Percentiles rank a stretch among this genome's conserved stretches.
These are phyloP conservation scores for Mycena filopes DNA, from an alignment of 768 basidiomycete genomes.

Conservation along the genomic window DNA sequence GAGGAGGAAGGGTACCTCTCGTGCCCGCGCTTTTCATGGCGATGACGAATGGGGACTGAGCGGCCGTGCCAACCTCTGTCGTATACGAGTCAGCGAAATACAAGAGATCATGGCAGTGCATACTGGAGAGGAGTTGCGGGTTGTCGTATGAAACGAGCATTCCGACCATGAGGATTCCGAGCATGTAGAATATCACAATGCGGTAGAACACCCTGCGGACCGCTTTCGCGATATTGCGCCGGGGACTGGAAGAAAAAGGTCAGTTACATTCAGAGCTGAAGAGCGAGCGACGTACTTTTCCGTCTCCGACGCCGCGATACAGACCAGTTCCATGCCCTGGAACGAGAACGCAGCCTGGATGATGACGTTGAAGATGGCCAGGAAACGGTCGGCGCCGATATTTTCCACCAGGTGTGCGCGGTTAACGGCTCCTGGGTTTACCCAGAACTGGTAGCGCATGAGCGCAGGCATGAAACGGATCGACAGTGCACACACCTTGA, in stretches of 20 bases:
- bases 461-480: conserved; percentile 1
- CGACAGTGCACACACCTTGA: conserved; percentile 59
- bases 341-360: conserved; percentile 77
- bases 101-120: conserved; percentile 7
- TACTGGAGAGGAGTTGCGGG: conserved; percentile 55
- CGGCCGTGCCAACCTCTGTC: conserved; percentile 67
- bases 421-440: conserved; percentile 71
- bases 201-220: conserved; percentile 84
- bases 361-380: conserved; percentile 56
- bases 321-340: conserved; percentile 79
- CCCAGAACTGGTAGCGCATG: conserved; percentile 63
- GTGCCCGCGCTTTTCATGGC: conserved; percentile 80
- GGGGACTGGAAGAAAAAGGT: conserved; percentile 56
- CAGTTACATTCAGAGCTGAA: background rate
- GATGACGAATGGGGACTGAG: conserved; percentile 86
- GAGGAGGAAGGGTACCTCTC: conserved; percentile 54
- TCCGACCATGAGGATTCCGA: conserved; percentile 79
- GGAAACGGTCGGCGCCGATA: conserved; percentile 58
- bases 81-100: background rate
- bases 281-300: conserved; percentile 39
- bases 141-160: conserved; percentile 84
- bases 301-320: conserved; percentile 79
- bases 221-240: conserved; percentile 82
- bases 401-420: conserved; percentile 53
- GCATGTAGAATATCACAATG: conserved; percentile 83